Evolutionary conservation across 805 yeast species (phyloP).

Genomic region (Barnettozyma salicaria): DNA sequence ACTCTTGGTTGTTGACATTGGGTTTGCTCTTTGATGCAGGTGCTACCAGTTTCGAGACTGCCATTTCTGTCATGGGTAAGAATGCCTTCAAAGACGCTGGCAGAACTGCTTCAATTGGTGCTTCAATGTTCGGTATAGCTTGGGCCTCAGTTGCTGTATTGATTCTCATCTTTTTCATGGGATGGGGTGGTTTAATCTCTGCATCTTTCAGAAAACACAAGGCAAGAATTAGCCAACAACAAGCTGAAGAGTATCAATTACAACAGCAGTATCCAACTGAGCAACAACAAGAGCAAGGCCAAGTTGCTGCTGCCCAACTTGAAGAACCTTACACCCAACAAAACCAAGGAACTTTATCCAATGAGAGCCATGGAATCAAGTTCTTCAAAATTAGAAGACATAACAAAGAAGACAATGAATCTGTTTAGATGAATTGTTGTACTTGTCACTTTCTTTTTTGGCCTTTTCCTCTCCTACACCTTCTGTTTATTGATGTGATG

Average conservation of each 20-base stretch:
- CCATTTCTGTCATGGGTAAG: conserved; percentile 69
- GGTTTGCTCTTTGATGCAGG: conserved; percentile 52
- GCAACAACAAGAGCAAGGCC: conserved; percentile 13
- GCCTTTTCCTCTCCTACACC: background rate
- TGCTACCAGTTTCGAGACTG: conserved; percentile 69
- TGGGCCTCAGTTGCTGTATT: conserved; percentile 66
- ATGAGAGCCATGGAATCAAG: conserved; percentile 55
- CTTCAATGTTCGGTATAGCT: conserved; percentile 50
- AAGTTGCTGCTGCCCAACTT: conserved; percentile 22
- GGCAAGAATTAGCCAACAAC: conserved; percentile 31
- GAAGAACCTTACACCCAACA: conserved; percentile 25
- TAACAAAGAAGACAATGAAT: conserved; percentile 37
- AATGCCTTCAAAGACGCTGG: conserved; percentile 53
- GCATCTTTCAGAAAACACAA: conserved; percentile 47
- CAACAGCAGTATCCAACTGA: conserved; percentile 11
- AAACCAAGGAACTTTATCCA: conserved; percentile 27
- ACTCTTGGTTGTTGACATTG: conserved; percentile 43
- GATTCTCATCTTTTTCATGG: conserved; percentile 43
- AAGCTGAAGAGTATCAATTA: conserved; percentile 15
- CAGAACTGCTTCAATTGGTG: conserved; percentile 45
- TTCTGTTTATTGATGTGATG: background rate
- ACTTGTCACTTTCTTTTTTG: background rate
- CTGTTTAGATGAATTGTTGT: conserved; percentile 24
- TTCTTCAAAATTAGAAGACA: conserved; percentile 69
- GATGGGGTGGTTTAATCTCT: conserved; percentile 45